These are phyloP conservation scores for Phalaenopsis hybrid DNA, from an alignment of 116 monocot species.

Conservation along the genomic window DNA sequence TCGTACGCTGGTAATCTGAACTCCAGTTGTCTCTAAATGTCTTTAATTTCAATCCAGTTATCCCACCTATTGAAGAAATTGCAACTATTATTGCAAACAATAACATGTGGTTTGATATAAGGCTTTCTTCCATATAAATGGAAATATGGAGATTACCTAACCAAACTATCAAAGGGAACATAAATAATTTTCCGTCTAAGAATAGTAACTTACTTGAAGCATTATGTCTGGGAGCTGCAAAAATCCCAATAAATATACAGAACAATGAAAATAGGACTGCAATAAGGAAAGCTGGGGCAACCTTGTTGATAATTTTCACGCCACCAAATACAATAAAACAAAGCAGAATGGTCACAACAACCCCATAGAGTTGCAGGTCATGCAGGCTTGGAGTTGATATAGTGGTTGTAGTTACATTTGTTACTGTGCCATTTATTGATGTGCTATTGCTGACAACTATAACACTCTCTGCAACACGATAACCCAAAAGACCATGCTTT, in stretches of 20 bases:
- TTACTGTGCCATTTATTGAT: slow-evolving; percentile 37
- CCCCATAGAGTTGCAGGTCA: slow-evolving; percentile 87
- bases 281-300: slow-evolving; percentile 88
- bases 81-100: not conserved
- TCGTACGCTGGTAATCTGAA: slow-evolving; percentile 78
- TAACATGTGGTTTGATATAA: not conserved
- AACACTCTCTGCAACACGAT: slow-evolving; percentile 59
- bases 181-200: slow-evolving; percentile 1
- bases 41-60: slow-evolving; percentile 63
- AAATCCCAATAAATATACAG: slow-evolving; percentile 86
- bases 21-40: slow-evolving; percentile 86
- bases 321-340: slow-evolving; percentile 98
- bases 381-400: slow-evolving; percentile 78
- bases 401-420: slow-evolving; percentile 38
- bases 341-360: slow-evolving; percentile 79
- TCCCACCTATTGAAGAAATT: slow-evolving; percentile 41
- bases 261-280: slow-evolving; percentile 80
- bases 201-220: slow-evolving; percentile 55
- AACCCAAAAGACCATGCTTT: slow-evolving; percentile 4
- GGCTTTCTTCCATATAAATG: not conserved
- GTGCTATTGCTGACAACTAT: slow-evolving; percentile 53
- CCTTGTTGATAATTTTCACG: slow-evolving; percentile 89
- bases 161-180: not conserved
- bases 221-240: slow-evolving; percentile 65
- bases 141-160: not conserved